These are phyloP conservation scores for Periconia macrospinosa DNA, from an alignment of 2,329 filamentous ascomycete species.

Conservation along the genomic window DNA sequence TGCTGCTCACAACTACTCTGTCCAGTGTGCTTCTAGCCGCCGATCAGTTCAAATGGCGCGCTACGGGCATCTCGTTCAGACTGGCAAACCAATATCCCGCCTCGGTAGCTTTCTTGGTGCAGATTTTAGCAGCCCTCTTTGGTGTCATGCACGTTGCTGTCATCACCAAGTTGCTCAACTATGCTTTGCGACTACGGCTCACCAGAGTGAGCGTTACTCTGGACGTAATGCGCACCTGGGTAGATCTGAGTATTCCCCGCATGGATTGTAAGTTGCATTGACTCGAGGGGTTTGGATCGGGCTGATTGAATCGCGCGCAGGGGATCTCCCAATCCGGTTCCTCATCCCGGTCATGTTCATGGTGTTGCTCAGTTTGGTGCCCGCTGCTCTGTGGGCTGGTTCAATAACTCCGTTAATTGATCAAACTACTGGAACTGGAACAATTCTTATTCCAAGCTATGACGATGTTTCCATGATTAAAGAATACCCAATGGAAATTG, in stretches of 20 bases:
- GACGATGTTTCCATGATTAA: constrained; percentile 27
- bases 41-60: constrained; percentile 22
- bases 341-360: constrained; percentile 26
- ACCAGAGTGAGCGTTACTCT: constrained; percentile 26
- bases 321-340: constrained; percentile 32
- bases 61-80: constrained; percentile 20
- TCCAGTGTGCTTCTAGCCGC: constrained; percentile 19
- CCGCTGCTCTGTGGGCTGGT: constrained; percentile 33
- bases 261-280: constrained; percentile 12
- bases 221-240: constrained; percentile 30
- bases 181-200: constrained; percentile 26
- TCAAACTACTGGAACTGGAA: constrained; percentile 16
- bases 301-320: neutral
- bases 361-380: constrained; percentile 27
- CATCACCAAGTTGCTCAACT: constrained; percentile 32
- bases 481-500: constrained; percentile 31
- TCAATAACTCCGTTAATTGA: constrained; percentile 29
- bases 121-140: constrained; percentile 29
- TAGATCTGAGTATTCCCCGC: constrained; percentile 26
- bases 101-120: constrained; percentile 26
- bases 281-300: too few relatives aligned
- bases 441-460: constrained; percentile 24
- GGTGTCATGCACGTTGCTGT: constrained; percentile 31
- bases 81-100: constrained; percentile 23
- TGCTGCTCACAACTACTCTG: constrained; percentile 25